phyloP scores from a whole-genome alignment of 139 green algal species.

The Zygnema cylindricum region DNA sequence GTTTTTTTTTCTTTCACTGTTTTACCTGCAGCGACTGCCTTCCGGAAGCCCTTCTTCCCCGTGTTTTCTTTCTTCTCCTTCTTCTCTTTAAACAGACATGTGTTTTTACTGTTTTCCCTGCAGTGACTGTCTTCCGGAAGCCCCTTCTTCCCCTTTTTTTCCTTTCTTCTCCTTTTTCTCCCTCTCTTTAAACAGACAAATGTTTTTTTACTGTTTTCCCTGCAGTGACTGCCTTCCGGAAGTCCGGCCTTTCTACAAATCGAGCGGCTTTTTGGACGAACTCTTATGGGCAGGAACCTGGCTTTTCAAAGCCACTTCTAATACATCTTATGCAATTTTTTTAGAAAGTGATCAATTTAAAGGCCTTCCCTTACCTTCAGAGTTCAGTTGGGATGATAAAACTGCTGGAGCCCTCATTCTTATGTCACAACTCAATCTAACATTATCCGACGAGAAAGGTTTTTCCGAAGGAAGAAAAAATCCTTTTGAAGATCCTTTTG shows the following conservation, averaged over 20 bases:
- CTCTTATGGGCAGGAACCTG: slow-evolving; percentile 50
- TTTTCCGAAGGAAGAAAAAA: not conserved
- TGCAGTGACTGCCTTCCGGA: slow-evolving; percentile 38
- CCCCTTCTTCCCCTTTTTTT: not conserved
- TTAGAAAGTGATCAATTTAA: not conserved
- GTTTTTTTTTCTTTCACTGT: too few species aligned
- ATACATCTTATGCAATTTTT: slow-evolving; percentile 25
- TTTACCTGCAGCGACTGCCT: too few species aligned
- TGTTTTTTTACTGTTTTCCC: not conserved
- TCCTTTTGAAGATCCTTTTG: not conserved
- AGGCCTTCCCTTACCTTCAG: not conserved
- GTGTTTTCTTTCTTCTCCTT: not conserved
- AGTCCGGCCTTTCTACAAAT: slow-evolving; percentile 29
- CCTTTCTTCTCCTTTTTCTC: not conserved
- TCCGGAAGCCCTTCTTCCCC: too few species aligned
- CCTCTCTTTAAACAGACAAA: not conserved
- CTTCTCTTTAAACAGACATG: not conserved
- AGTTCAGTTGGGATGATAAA: slow-evolving; percentile 51
- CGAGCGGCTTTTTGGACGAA: slow-evolving; percentile 39
- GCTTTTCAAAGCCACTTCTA: slow-evolving; percentile 30
- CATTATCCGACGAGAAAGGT: not conserved
- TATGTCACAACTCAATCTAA: not conserved
- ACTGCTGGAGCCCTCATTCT: slow-evolving; percentile 17
- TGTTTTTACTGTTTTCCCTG: too few species aligned
- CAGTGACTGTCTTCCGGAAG: too few species aligned